These are phyloP conservation scores for Cocos nucifera DNA, from an alignment of 176 grass and related monocot genomes.

Conservation along the genomic window DNA sequence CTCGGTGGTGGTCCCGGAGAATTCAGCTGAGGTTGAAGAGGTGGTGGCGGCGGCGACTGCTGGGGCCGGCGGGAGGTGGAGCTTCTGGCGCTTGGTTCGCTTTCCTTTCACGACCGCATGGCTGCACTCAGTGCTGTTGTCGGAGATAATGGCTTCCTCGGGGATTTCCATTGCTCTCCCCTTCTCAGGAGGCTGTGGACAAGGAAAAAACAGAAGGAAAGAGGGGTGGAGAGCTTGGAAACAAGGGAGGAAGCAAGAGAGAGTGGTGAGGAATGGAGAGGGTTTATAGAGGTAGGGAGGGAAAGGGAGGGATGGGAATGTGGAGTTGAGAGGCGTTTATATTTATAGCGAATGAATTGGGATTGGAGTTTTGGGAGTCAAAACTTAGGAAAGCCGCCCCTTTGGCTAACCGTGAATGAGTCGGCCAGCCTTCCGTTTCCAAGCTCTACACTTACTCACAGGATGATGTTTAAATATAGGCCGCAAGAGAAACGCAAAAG, in stretches of 20 bases:
- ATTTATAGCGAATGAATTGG: background rate
- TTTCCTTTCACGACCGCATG: constrained; percentile 8
- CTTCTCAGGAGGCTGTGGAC: too few species aligned
- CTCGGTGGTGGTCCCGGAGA: constrained; percentile 2
- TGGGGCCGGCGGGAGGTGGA: too few species aligned
- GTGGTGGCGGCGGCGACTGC: background rate
- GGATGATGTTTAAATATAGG: background rate
- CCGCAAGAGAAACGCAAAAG: constrained; percentile 10
- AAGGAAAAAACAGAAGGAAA: background rate
- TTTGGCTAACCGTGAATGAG: constrained; percentile 1
- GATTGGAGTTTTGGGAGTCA: too few species aligned
- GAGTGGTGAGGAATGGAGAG: too few species aligned
- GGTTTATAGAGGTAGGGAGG: too few species aligned
- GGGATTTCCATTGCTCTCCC: background rate
- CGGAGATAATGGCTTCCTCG: background rate
- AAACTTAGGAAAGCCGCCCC: background rate
- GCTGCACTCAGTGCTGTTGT: background rate
- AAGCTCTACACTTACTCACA: constrained; percentile 6
- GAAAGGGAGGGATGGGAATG: too few species aligned
- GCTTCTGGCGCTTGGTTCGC: constrained; percentile 11
- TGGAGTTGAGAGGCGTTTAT: background rate
- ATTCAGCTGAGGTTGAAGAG: constrained; percentile 6
- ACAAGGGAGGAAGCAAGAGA: too few species aligned
- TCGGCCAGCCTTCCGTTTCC: background rate
- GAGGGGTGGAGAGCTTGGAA: too few species aligned